Evolutionary conservation across 192 early-diverging fungal species (phyloP).

Genomic region (Thoreauomyces humboldtii): DNA sequence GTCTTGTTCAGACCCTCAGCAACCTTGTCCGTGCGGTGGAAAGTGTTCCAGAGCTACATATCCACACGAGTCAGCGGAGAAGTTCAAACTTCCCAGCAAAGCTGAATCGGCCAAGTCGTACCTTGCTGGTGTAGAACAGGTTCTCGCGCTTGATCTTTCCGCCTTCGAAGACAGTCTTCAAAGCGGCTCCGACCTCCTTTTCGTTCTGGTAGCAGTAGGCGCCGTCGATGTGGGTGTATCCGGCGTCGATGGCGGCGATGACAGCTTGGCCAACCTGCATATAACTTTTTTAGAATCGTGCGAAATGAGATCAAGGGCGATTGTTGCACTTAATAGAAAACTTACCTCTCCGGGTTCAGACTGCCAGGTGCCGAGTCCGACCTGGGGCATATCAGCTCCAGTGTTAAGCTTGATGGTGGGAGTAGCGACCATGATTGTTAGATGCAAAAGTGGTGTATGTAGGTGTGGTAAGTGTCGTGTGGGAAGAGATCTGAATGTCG

Average conservation of each 20-base stretch:
- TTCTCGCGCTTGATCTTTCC: constrained; percentile 62
- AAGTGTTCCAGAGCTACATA: constrained; percentile 69
- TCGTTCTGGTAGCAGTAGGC: constrained; percentile 59
- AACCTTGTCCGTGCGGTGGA: constrained; percentile 55
- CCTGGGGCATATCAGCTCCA: constrained; percentile 23
- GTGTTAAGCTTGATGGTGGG: constrained; percentile 17
- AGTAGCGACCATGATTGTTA: neutral
- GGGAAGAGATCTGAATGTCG: no score
- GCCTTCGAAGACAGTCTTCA: constrained; percentile 44
- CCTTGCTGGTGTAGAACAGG: constrained; percentile 73
- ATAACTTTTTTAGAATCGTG: no score
- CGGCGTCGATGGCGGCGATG: constrained; percentile 58
- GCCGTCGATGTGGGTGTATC: constrained; percentile 56
- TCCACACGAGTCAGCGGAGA: no score
- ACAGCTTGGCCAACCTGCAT: constrained; percentile 66
- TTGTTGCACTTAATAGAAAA: no score
- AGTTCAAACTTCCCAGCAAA: no score
- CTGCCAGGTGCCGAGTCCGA: constrained; percentile 51
- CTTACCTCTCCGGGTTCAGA: constrained; percentile 37
- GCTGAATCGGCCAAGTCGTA: no score
- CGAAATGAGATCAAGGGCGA: no score
- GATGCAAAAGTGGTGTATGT: neutral
- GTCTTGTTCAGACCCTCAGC: constrained; percentile 58
- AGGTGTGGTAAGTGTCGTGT: no score
- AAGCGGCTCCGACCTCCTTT: constrained; percentile 70